Conservation (phyloP, 257 asterid genomes). For the Salvia miltiorrhiza region DNA sequence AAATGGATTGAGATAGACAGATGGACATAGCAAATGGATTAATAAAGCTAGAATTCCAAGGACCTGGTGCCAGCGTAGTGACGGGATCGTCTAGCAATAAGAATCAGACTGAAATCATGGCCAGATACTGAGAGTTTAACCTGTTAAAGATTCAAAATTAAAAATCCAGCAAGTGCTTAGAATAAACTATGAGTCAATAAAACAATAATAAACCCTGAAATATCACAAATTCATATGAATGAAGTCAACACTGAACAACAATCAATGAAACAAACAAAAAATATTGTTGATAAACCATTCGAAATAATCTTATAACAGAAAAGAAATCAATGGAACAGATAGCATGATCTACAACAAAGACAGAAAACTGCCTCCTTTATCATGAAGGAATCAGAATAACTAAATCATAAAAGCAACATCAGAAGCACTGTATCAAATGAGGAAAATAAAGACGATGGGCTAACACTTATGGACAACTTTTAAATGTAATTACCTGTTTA, state of each 20-base stretch:
- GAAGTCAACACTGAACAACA: not conserved
- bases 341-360: not conserved
- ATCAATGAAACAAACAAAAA: not conserved
- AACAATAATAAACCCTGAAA: not conserved
- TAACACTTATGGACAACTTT: not conserved
- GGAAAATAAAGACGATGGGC: not conserved
- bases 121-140: conserved; percentile 59
- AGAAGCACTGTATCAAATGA: not conserved
- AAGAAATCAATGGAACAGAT: not conserved
- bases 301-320: not conserved
- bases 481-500: conserved; percentile 64
- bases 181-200: not conserved
- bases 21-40: not conserved
- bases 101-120: conserved; percentile 56
- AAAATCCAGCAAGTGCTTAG: not conserved
- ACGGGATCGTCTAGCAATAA: conserved; percentile 92
- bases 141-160: conserved; percentile 32
- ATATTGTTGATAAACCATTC: not conserved
- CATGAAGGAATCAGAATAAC: not conserved
- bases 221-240: not conserved
- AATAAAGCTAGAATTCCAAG: not conserved
- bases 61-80: conserved; percentile 99
- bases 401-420: not conserved
- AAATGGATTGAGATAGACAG: not conserved
- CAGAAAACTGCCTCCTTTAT: not conserved